Base-by-base conservation (phyloP, 345 rosid genomes). In the Sisymbrium irio region DNA sequence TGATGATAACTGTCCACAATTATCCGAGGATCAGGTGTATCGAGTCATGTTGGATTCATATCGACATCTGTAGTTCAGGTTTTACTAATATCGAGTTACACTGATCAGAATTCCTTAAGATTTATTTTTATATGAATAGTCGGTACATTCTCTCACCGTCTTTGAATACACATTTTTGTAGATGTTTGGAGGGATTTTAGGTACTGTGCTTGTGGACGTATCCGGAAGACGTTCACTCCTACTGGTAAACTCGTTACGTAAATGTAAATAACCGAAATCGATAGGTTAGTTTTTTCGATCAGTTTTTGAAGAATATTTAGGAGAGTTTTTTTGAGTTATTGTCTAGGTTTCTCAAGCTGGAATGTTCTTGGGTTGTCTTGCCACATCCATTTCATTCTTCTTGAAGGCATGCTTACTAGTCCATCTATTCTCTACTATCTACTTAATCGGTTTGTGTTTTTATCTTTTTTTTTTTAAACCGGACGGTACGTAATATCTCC, bases 51-150 rank as follows among this genome's bases (percentile, higher is more conserved):
- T 47, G 97, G 98, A 78, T 87, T 84, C 63, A 83, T 87, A 36
- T 86, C 87, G 14, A 86, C 85, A 87, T 96, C 86, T 54, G 17
- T 80, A 32, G 88, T 91, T 73, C 94, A 93, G 97, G 98, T 90
- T 73, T 14, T 19, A 40, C 44, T 13, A 2, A 50, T 19, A 35
- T 50, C 56, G 32, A 22, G 32, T 50, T n/a, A 50, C 32, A n/a
- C 13, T 25, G 32, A 37, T n/a, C n/a, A n/a, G n/a, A n/a, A n/a
- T n/a, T n/a, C n/a, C n/a, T n/a, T n/a, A n/a, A n/a, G n/a, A n/a
- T n/a, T n/a, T n/a, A n/a, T n/a, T n/a, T n/a, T n/a, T n/a, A n/a
- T n/a, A n/a, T n/a, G n/a, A n/a, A n/a, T n/a, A n/a, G n/a, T n/a
- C n/a, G n/a, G n/a, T n/a, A n/a, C n/a, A n/a, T n/a, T n/a, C n/a